Evolutionary conservation across 441 rosid species (phyloP), one percentile per base, ranked within the genome.

Genomic region (Gossypium armourianum): DNA sequence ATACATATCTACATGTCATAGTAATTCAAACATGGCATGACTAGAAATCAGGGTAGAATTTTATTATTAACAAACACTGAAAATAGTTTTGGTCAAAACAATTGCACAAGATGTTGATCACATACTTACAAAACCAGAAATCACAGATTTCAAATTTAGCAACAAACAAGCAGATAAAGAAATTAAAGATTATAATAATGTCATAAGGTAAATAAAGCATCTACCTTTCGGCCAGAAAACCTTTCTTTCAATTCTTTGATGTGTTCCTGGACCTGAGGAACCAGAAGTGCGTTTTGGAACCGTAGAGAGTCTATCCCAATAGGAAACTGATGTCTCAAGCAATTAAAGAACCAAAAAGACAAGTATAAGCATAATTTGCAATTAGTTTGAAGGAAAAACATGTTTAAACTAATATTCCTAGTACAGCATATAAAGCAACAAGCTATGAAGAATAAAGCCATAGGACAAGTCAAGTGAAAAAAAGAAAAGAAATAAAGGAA

Each of bases 231-330:
- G 56, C 96, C 97, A 76, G 96, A 84, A 83, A 95, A 95, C 74
- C 96, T 86, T 69, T 95, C 97, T 80, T 87, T 87, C 76, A 95
- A 65, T 67, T 95, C 96, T 77, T 79, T 87, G 70, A 95, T 87
- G 81, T 90, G 96, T 32, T 81, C 85, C 82, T 81, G 90, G 71
- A 90, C 98, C 12, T 62, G 69, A 53, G 78, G 77, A 72, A 77
- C 69, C 52, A 87, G 89, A 65, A 95, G 90, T 61, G 99, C 97
- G 77, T 89, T 81, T 69, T 78, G 87, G 82, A 95, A 92, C 71
- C 97, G 83, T 0, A 84, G 90, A 53, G 96, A 90, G 80, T 95
- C 99, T 80, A 95, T 95, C 71, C 99, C 98, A 61, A 95, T 95
- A 56, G 99, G 99, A 82, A 95, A 95, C 99, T 95, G 86, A 62